Percentiles rank a stretch among this genome's conserved stretches.
phyloP scores from a whole-genome alignment of 257 asterid genomes.

The Forsythia suspensa region DNA sequence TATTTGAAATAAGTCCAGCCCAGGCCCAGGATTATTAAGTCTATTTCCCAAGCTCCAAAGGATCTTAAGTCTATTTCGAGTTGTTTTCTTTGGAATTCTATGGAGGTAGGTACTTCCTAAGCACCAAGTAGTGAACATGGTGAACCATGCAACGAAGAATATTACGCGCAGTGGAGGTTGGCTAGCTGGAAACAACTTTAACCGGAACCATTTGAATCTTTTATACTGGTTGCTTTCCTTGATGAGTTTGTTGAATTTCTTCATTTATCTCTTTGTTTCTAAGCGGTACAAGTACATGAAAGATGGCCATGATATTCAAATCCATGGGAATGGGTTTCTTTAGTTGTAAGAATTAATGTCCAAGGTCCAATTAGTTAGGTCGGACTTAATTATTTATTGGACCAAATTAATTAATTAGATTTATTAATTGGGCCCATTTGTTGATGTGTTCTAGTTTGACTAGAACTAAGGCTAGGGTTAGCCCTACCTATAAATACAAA shows the following conservation, averaged over 20 bases:
- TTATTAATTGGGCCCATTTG: too few species aligned
- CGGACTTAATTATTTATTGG: too few species aligned
- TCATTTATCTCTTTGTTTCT: constrained; percentile 53
- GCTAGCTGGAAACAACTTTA: constrained; percentile 73
- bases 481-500: too few species aligned
- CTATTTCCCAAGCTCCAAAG: constrained; percentile 60
- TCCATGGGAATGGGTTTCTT: neutral
- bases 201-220: constrained; percentile 58
- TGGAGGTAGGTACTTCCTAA: constrained; percentile 63
- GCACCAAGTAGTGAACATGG: constrained; percentile 65
- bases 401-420: too few species aligned
- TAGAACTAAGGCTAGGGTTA: too few species aligned
- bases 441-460: too few species aligned
- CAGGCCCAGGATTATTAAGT: too few species aligned
- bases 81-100: constrained; percentile 73
- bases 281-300: constrained; percentile 64
- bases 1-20: too few species aligned
- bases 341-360: too few species aligned
- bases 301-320: constrained; percentile 18
- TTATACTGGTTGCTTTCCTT: constrained; percentile 62
- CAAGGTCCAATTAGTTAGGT: too few species aligned
- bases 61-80: constrained; percentile 66
- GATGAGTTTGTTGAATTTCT: constrained; percentile 52
- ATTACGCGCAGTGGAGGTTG: constrained; percentile 60
- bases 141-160: constrained; percentile 50